These are phyloP conservation scores for Candida ortonii DNA, from an alignment of 805 yeast genomes.

Conservation along the genomic window DNA sequence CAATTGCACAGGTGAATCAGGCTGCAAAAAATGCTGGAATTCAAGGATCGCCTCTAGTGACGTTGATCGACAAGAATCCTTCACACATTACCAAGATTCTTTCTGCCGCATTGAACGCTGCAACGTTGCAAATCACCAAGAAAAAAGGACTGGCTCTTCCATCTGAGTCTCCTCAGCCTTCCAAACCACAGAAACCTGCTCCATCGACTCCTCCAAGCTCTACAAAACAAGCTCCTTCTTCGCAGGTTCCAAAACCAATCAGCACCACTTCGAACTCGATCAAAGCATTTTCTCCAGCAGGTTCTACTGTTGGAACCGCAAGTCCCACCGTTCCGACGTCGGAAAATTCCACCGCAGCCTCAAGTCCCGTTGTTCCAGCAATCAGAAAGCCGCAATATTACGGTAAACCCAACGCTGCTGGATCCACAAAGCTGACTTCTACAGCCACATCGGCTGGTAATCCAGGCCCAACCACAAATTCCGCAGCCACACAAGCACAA, in stretches of 20 bases:
- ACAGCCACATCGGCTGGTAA: constrained; percentile 1
- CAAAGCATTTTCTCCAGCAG: constrained; percentile 12
- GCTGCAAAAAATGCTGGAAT: constrained; percentile 85
- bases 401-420: constrained; percentile 23
- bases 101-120: constrained; percentile 78
- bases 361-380: constrained; percentile 20
- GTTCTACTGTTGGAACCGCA: constrained; percentile 9
- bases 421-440: constrained; percentile 7
- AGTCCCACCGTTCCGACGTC: constrained; percentile 3
- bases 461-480: constrained; percentile 1
- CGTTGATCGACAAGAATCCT: constrained; percentile 77
- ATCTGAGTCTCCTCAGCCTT: constrained; percentile 9
- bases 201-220: constrained; percentile 25
- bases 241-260: constrained; percentile 14
- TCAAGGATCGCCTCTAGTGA: constrained; percentile 72
- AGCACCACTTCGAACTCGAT: constrained; percentile 19
- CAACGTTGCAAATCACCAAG: constrained; percentile 59
- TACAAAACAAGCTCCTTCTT: constrained; percentile 10
- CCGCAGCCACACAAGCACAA: constrained; percentile 13
- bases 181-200: constrained; percentile 11
- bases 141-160: constrained; percentile 42
- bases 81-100: constrained; percentile 74
- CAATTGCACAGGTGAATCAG: constrained; percentile 84
- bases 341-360: constrained; percentile 16
- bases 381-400: constrained; percentile 30